Conservation (phyloP, 2,329 filamentous ascomycete genomes). For the Talaromyces sp. region DNA sequence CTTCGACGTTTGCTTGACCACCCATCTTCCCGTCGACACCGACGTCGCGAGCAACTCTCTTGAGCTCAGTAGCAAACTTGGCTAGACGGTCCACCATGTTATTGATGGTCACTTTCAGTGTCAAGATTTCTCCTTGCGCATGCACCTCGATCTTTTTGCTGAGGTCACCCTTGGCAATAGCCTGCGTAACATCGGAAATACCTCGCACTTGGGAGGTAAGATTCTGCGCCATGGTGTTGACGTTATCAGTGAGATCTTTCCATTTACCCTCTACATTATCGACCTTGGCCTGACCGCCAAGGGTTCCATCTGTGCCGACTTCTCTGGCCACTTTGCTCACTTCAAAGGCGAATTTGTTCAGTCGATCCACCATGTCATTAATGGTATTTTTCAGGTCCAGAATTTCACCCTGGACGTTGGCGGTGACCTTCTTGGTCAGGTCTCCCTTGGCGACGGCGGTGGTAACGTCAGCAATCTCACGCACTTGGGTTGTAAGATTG, state of each 20-base stretch:
- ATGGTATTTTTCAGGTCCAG: constrained; percentile 84
- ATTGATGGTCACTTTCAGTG: constrained; percentile 91
- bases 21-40: constrained; percentile 96
- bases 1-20: constrained; percentile 87
- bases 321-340: constrained; percentile 59
- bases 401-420: constrained; percentile 87
- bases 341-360: constrained; percentile 58
- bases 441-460: constrained; percentile 90
- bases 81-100: constrained; percentile 94
- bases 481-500: constrained; percentile 91
- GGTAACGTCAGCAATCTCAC: constrained; percentile 91
- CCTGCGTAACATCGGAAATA: constrained; percentile 87
- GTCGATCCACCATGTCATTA: constrained; percentile 59
- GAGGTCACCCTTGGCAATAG: constrained; percentile 89
- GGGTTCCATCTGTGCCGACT: constrained; percentile 56
- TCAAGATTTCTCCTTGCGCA: constrained; percentile 84
- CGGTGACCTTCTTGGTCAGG: constrained; percentile 86
- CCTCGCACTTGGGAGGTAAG: constrained; percentile 66
- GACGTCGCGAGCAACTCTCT: constrained; percentile 87
- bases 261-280: constrained; percentile 60
- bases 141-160: constrained; percentile 90
- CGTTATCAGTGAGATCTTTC: constrained; percentile 60
- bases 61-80: constrained; percentile 89
- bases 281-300: constrained; percentile 57
- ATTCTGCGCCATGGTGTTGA: constrained; percentile 61